A percentile compares a stretch with the other conserved stretches of the same genome.
Evolutionary conservation across 2,329 filamentous ascomycete genomes (phyloP).

Genomic region (Nannizziopsis barbatae): DNA sequence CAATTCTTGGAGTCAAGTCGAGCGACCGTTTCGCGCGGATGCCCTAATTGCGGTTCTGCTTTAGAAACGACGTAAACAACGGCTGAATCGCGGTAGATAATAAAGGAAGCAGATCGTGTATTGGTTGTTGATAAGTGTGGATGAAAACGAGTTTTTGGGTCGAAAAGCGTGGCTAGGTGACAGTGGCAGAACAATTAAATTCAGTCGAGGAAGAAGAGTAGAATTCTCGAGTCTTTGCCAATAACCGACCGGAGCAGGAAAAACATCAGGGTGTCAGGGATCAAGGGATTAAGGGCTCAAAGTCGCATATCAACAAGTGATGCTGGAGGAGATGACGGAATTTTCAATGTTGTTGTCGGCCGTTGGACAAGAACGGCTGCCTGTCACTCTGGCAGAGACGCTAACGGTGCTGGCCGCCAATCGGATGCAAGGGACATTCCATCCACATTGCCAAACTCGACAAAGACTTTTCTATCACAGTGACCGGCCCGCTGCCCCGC

Average conservation of each 20-base stretch:
- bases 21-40: background rate
- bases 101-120: background rate
- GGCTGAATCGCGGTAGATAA: too few species aligned
- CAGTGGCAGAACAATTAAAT: background rate
- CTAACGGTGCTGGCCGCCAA: conserved; percentile 11
- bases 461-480: background rate
- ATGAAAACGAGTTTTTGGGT: background rate
- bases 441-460: background rate
- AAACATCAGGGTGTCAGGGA: conserved; percentile 5
- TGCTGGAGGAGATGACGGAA: background rate
- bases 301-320: background rate
- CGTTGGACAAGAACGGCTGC: conserved; percentile 6
- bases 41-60: too few species aligned
- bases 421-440: conserved; percentile 9
- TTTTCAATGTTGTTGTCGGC: background rate
- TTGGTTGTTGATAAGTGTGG: background rate
- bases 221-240: conserved; percentile 5
- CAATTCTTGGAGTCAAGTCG: conserved; percentile 1
- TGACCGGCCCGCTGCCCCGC: conserved; percentile 10
- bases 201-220: background rate
- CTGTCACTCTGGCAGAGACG: background rate
- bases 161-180: background rate
- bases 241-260: background rate
- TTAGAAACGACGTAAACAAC: too few species aligned
- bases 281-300: too few species aligned